Base-by-base conservation (phyloP, 768 basidiomycete genomes). In the Xanthoconium stramineum region DNA sequence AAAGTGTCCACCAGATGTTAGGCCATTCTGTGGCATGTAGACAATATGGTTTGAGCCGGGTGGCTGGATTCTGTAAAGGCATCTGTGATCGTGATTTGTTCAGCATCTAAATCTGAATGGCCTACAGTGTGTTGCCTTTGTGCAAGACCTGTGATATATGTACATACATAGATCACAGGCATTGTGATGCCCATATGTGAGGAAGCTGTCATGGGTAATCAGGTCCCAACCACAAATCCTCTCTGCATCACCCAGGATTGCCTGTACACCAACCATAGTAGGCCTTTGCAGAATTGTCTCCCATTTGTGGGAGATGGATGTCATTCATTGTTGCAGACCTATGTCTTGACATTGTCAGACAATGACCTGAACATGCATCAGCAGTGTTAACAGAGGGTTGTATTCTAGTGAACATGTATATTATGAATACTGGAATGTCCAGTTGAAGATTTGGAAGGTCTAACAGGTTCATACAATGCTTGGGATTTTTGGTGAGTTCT, bases 61-160 rank as follows among this genome's bases (percentile, higher is more conserved):
- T 0, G 55, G 51, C 20, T 56, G 55, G 4, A 60, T 60, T 6
- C 55, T 60, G 9, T 32, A n/a, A n/a, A n/a, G n/a, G n/a, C n/a
- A n/a, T n/a, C n/a, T n/a, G n/a, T n/a, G n/a, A n/a, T n/a, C n/a
- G n/a, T n/a, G n/a, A n/a, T n/a, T n/a, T n/a, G n/a, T 6, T 33
- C 2, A 5, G 29, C 4, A 10, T 35, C 2, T 15, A 7, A n/a
- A n/a, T 9, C 28, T 32, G 17, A 7, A 8, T 32, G 9, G 19
- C 44, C 8, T 20, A 45, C 44, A 45, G 15, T 7, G 11, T n/a
- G 11, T 29, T 14, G 1, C 44, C 44, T 7, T 1, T 2, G 5
- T 17, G 14, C 3, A 45, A 6, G 1, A 45, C 14, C 19, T 1
- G 28, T 14, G 28, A 29, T 6, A 11, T 30, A 45, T 10, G 44